phyloP scores from a whole-genome alignment of 176 grass and related monocot species.

The Cocos nucifera region DNA sequence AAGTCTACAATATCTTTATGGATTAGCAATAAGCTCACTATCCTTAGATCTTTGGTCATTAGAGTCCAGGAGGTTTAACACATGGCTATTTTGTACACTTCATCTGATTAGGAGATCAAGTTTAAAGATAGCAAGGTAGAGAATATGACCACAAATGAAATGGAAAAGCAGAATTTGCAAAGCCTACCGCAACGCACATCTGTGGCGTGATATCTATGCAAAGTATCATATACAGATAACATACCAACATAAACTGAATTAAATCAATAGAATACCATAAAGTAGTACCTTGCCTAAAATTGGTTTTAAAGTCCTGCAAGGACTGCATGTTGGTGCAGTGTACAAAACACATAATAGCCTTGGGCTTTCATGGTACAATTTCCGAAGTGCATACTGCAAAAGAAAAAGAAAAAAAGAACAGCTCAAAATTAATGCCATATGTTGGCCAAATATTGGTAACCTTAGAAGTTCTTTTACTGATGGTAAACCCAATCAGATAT shows the following conservation, averaged over 20 bases:
- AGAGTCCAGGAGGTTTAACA: too few relatives aligned
- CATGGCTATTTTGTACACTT: too few relatives aligned
- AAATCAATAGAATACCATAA: too few relatives aligned
- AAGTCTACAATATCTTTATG: too few relatives aligned
- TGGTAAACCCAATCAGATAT: not conserved
- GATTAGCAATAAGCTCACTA: too few relatives aligned
- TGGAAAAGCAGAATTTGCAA: not conserved
- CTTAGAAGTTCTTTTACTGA: too few relatives aligned
- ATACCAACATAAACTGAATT: too few relatives aligned
- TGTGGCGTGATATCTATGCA: not conserved
- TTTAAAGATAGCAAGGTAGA: not conserved
- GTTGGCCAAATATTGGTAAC: too few relatives aligned
- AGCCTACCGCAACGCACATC: too few relatives aligned
- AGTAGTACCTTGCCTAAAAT: slow-evolving; percentile 84
- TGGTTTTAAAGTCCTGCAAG: slow-evolving; percentile 96
- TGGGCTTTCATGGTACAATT: slow-evolving; percentile 92
- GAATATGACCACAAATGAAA: not conserved
- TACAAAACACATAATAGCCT: slow-evolving; percentile 83
- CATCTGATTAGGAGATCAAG: too few relatives aligned
- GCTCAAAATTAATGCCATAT: too few relatives aligned
- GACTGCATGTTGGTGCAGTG: slow-evolving; percentile 94
- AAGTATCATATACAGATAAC: not conserved
- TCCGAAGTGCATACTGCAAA: slow-evolving; percentile 87
- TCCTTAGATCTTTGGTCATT: too few relatives aligned
- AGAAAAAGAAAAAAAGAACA: slow-evolving; percentile 8